Percentiles rank a stretch among this genome's conserved stretches.
These are phyloP conservation scores for Colletotrichum tamarilloi DNA, from an alignment of 2,329 filamentous ascomycete genomes.

Conservation along the genomic window DNA sequence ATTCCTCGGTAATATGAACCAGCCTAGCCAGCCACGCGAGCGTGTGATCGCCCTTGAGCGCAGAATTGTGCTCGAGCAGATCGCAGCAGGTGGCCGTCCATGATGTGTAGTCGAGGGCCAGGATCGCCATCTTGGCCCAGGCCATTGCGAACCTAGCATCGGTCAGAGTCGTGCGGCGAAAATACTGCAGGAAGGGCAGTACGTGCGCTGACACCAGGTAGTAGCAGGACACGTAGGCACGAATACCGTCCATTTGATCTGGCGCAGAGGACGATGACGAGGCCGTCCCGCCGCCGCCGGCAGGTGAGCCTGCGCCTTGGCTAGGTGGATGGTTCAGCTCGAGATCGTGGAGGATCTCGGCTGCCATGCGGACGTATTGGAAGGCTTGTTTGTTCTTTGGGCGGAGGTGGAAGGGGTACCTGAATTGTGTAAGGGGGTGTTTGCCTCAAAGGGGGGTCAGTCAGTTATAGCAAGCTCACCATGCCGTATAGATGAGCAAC, in stretches of 20 bases:
- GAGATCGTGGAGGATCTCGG: constrained; percentile 61
- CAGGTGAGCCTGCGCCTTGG: constrained; percentile 37
- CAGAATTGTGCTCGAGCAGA: constrained; percentile 50
- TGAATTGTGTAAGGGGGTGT: constrained; percentile 39
- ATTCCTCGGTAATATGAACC: constrained; percentile 52
- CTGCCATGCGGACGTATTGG: constrained; percentile 64
- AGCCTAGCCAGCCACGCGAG: constrained; percentile 57
- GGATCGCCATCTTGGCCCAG: constrained; percentile 49
- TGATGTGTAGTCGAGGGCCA: constrained; percentile 48
- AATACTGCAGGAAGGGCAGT: constrained; percentile 23
- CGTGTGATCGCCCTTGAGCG: constrained; percentile 51
- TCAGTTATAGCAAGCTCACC: constrained; percentile 50
- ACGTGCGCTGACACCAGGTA: constrained; percentile 56
- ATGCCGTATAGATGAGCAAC: constrained; percentile 66
- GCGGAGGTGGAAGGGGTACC: constrained; percentile 66
- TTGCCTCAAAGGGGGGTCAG: not conserved
- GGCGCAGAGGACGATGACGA: constrained; percentile 36
- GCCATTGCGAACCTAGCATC: constrained; percentile 48
- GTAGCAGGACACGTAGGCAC: constrained; percentile 59
- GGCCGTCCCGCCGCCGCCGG: not conserved
- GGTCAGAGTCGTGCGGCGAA: constrained; percentile 28
- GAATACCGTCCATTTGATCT: constrained; percentile 53
- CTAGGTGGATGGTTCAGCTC: constrained; percentile 56
- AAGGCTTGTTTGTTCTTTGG: constrained; percentile 61
- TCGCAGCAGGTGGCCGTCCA: constrained; percentile 60